Evolutionary conservation across 495 filamentous ascomycete species (phyloP), one percentile per base, ranked within the genome.

Genomic region (Penicillium soppii): DNA sequence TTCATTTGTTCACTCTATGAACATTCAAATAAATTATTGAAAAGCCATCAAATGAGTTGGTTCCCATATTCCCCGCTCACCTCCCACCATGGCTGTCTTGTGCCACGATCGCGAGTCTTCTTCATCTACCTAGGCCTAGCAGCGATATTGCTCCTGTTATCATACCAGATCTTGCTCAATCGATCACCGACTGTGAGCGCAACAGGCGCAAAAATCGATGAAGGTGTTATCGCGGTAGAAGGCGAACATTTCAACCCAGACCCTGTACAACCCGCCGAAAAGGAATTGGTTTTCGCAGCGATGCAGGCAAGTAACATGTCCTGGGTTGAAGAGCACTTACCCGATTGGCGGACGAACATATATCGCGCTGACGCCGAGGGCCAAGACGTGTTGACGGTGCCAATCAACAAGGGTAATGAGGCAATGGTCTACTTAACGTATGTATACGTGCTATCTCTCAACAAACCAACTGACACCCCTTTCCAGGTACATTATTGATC

Each of bases 351-450:
- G 17, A 52, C 46, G 22, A 75, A 71, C 48, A 67, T 81, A 42
- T 84, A 83, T 60, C 65, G 75, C 6, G 75, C 74, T 8, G 75
- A 84, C 56, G 67, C 74, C 42, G 56, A 64, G 6, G 39, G 53
- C 13, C 60, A 62, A 12, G 16, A 43, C 2, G 66, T 69, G 3
- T 62, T 78, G 16, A 76, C 69, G 0, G 72, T 82, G 5, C 75
- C 78, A 4, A 48, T 48, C 4, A 85, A 84, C 61, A 83, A 83
- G 58, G 82, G 84, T 4, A 75, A 76, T 52, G 84, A 88, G 63
- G 82, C 77, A 9, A 84, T 85, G 80, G 75, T 80, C 5, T 84
- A 82, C 59, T 61, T 86, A 0, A 83, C 78, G 50, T 83, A 58
- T 53, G 63, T 67, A 13, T n/a, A 2, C 12, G 15, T 5, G 7